phyloP scores from a whole-genome alignment of 1,284 basidiomycete species.

The Rugosomyces carneus region DNA sequence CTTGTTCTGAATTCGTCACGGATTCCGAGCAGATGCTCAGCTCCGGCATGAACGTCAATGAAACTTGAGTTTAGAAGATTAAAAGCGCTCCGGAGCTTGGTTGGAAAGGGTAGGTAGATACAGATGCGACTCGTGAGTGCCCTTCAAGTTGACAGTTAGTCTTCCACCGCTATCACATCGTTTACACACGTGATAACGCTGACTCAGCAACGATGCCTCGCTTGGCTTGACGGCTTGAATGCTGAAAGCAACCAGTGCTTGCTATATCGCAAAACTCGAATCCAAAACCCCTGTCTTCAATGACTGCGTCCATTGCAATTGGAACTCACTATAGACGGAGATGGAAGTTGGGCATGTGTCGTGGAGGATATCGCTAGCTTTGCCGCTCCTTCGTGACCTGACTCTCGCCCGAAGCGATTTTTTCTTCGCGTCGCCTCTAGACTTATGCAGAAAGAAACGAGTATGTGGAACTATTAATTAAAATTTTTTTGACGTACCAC shows the following conservation, averaged over 20 bases:
- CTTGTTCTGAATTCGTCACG: conserved; percentile 9
- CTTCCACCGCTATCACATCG: neutral
- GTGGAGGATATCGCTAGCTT: too few species aligned
- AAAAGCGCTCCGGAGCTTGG: neutral
- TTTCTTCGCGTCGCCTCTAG: too few species aligned
- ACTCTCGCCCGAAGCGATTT: too few species aligned
- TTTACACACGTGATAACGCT: neutral
- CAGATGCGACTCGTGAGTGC: neutral
- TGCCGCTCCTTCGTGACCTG: too few species aligned
- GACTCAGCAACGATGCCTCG: neutral
- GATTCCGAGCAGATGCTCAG: conserved; percentile 10
- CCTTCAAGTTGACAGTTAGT: neutral
- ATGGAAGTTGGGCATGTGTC: too few species aligned
- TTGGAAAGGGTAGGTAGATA: neutral
- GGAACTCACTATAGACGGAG: too few species aligned
- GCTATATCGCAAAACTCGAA: neutral
- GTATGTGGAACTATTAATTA: too few species aligned
- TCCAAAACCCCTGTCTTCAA: neutral
- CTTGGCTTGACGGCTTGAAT: too few species aligned
- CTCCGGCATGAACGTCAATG: conserved; percentile 11
- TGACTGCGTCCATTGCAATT: too few species aligned
- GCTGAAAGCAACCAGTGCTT: neutral
- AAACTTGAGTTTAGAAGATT: neutral
- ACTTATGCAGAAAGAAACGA: too few species aligned
- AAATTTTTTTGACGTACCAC: too few species aligned